phyloP scores from a whole-genome alignment of 1,284 basidiomycete species.

The Ceratobasidium sp. region DNA sequence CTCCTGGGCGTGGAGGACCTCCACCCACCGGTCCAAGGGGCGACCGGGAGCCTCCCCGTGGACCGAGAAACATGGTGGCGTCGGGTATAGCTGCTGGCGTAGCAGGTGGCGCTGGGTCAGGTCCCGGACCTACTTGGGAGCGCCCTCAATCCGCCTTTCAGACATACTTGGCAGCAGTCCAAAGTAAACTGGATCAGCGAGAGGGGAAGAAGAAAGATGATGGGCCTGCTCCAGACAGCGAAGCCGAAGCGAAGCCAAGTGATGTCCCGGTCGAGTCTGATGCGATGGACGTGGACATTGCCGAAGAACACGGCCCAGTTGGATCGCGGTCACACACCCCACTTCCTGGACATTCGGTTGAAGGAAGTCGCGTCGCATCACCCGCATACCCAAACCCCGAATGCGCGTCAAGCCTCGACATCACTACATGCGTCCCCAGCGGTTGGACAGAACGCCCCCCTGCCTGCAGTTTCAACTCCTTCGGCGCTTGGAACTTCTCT shows the following conservation, averaged over 20 bases:
- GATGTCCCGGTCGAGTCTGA: neutral
- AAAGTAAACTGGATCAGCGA: slow-evolving; percentile 20
- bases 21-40: slow-evolving; percentile 32
- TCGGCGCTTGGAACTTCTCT: neutral
- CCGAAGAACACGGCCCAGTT: neutral
- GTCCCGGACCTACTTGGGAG: slow-evolving; percentile 19
- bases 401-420: neutral
- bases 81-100: neutral
- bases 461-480: neutral
- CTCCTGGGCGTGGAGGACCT: slow-evolving; percentile 16
- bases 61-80: slow-evolving; percentile 30
- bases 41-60: slow-evolving; percentile 30
- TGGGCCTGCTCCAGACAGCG: neutral
- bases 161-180: slow-evolving; percentile 22
- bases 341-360: neutral
- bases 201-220: slow-evolving; percentile 22
- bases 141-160: slow-evolving; percentile 24
- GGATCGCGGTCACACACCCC: slow-evolving; percentile 3
- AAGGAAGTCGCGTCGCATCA: neutral
- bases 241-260: neutral
- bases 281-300: slow-evolving; percentile 22
- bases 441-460: neutral
- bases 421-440: slow-evolving; percentile 19
- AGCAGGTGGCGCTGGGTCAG: neutral
- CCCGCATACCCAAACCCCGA: slow-evolving; percentile 9